Evolutionary conservation across 1,284 basidiomycete species (phyloP).

Genomic region (Leccinum insigne): DNA sequence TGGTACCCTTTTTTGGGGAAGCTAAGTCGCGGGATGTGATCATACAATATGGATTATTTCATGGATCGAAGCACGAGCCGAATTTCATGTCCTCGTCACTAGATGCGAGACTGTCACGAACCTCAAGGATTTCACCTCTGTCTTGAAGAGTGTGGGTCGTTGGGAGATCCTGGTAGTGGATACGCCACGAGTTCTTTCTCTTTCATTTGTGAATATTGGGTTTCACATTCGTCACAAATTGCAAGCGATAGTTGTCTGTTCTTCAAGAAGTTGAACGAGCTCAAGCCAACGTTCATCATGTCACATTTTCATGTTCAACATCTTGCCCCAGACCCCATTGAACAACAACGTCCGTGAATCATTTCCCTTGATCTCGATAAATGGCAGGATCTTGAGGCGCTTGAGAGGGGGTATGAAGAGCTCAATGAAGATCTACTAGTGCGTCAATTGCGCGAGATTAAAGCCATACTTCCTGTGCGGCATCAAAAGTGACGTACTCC

Average conservation of each 20-base stretch:
- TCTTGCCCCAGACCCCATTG: slow-evolving; percentile 72
- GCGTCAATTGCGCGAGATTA: slow-evolving; percentile 66
- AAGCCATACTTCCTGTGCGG: slow-evolving; percentile 93
- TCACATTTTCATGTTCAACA: background rate
- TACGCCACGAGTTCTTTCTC: background rate
- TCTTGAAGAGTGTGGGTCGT: slow-evolving; percentile 80
- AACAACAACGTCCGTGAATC: slow-evolving; percentile 97
- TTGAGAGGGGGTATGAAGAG: slow-evolving; percentile 73
- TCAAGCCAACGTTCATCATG: slow-evolving; percentile 48
- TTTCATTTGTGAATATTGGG: background rate
- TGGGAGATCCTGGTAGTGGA: slow-evolving; percentile 95
- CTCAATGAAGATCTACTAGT: slow-evolving; percentile 72
- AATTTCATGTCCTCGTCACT: slow-evolving; percentile 85
- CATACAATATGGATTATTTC: slow-evolving; percentile 80
- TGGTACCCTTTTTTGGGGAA: slow-evolving; percentile 84
- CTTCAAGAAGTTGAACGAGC: slow-evolving; percentile 80
- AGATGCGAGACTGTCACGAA: slow-evolving; percentile 84
- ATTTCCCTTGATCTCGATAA: slow-evolving; percentile 84
- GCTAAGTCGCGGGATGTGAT: slow-evolving; percentile 80
- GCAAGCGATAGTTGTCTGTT: slow-evolving; percentile 72
- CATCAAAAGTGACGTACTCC: slow-evolving; percentile 90
- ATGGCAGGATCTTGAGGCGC: slow-evolving; percentile 72
- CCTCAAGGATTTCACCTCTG: slow-evolving; percentile 61
- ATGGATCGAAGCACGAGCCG: slow-evolving; percentile 51
- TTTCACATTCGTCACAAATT: slow-evolving; percentile 31